Base-by-base conservation (phyloP, 139 green algal genomes). In the Micractinium sp. region DNA sequence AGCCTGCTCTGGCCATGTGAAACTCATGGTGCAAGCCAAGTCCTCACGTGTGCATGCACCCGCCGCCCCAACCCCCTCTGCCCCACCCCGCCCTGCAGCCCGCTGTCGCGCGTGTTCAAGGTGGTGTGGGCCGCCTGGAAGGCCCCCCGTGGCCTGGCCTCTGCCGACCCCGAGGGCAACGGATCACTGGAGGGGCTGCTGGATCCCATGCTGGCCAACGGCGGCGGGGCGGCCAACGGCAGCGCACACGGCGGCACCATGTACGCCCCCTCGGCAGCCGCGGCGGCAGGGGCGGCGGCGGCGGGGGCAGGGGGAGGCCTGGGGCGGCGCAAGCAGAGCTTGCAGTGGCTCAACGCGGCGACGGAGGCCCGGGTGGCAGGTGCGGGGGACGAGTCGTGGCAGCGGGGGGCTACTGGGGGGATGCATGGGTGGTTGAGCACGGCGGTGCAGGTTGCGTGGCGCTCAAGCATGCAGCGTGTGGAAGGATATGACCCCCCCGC, bases 71-170 rank as follows among this genome's bases (percentile, higher is more conserved):
- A 39, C 53, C 80, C 80, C 53, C 56, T 31, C 12, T 19, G 5
- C 53, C 36, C 82, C 29, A 23, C 29, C 85, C 38, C 29, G 39
- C 4, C 66, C 29, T 78, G 90, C 86, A 94, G 90, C 81, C 96
- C 96, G 29, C 95, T 98, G 85, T 93, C 93, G 31, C 94, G 96
- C 29, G 96, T 98, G 73, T 93, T 95, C 66, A 95, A 96, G 66
- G 95, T 98, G 39, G 93, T 97, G 41, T 82, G 36, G 86, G 92
- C 95, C 53, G 96, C 96, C 5, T 82, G 94, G 69, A 90, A 90
- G 56, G 95, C 94, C 85, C 93, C 92, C 90, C 93, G 38, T 35
- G 35, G 76, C 53, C 81, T 85, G 27, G 39, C 16, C n/a, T 7
- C 41, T 3, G 25, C 71, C 74, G 53, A 71, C 27, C 47, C 77